Evolutionary conservation across 169 alveolate species (phyloP).

Genomic region (Plasmodium fragile): DNA sequence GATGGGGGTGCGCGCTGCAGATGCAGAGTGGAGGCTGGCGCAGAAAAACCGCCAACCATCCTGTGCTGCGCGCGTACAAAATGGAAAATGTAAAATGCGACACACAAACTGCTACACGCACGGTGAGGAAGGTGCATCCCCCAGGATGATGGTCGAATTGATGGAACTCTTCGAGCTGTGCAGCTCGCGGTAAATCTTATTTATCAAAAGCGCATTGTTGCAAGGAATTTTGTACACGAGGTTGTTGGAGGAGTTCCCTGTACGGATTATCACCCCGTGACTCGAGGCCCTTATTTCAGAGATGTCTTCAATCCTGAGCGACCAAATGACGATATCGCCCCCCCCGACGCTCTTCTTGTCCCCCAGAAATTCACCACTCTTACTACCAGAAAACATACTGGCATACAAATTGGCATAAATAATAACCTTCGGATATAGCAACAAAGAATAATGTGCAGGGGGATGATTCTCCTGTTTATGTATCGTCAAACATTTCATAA

Average conservation of each 20-base stretch:
- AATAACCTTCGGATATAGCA: constrained; percentile 69
- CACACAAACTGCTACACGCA: background rate
- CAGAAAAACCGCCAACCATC: background rate
- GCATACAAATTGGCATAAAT: constrained; percentile 75
- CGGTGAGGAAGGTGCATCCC: background rate
- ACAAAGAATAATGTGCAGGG: constrained; percentile 55
- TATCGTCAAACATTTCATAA: constrained; percentile 80
- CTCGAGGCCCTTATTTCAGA: constrained; percentile 72
- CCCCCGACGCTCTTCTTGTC: constrained; percentile 33
- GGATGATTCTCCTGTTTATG: constrained; percentile 76
- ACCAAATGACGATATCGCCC: constrained; percentile 73
- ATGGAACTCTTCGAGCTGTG: constrained; percentile 68
- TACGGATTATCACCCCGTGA: constrained; percentile 54
- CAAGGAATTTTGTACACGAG: constrained; percentile 68
- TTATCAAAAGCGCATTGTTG: constrained; percentile 53
- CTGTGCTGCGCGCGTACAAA: background rate
- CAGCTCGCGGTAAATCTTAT: constrained; percentile 55
- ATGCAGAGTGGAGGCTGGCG: background rate
- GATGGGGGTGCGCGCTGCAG: background rate
- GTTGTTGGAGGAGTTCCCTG: background rate
- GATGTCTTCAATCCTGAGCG: constrained; percentile 68
- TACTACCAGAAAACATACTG: background rate
- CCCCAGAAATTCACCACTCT: background rate
- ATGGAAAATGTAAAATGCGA: background rate
- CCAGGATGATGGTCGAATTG: constrained; percentile 56